phyloP scores from a whole-genome alignment of 176 grass and related monocot genomes.

The Pharus latifolius region DNA sequence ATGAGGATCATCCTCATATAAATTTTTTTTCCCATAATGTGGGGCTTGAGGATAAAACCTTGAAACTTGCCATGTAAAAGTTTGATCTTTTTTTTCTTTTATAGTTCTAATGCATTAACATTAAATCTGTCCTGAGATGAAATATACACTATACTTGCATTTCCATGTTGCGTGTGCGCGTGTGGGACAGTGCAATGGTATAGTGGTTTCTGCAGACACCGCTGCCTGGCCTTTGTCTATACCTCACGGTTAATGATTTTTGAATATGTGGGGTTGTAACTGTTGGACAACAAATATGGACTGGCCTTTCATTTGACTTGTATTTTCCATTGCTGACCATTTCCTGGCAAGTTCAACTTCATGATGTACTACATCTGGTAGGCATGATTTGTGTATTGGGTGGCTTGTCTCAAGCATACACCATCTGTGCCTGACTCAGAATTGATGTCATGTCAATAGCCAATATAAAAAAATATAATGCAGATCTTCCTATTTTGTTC shows the following conservation, averaged over 20 bases:
- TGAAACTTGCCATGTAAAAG: neutral
- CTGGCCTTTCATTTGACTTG: slow-evolving; percentile 11
- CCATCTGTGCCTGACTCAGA: neutral
- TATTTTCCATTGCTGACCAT: slow-evolving; percentile 10
- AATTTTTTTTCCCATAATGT: too few relatives aligned
- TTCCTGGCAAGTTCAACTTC: too few relatives aligned
- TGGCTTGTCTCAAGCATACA: too few relatives aligned
- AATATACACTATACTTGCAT: neutral
- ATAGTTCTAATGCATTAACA: neutral
- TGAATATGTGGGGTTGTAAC: neutral
- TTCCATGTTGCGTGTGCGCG: neutral
- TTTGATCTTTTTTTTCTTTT: neutral
- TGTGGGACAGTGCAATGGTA: neutral
- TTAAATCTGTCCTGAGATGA: neutral
- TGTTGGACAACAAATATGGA: slow-evolving; percentile 9
- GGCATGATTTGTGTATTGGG: too few relatives aligned
- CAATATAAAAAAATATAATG: neutral
- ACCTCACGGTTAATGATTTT: neutral
- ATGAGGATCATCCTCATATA: too few relatives aligned
- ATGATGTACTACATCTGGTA: neutral
- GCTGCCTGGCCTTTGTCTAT: neutral
- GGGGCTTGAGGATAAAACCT: neutral
- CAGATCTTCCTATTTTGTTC: neutral
- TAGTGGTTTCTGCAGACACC: neutral
- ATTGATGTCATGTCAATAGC: neutral